A percentile compares a stretch with the other conserved stretches of the same genome.
phyloP scores from a whole-genome alignment of 805 yeast genomes.

The Hanseniaspora meyeri region DNA sequence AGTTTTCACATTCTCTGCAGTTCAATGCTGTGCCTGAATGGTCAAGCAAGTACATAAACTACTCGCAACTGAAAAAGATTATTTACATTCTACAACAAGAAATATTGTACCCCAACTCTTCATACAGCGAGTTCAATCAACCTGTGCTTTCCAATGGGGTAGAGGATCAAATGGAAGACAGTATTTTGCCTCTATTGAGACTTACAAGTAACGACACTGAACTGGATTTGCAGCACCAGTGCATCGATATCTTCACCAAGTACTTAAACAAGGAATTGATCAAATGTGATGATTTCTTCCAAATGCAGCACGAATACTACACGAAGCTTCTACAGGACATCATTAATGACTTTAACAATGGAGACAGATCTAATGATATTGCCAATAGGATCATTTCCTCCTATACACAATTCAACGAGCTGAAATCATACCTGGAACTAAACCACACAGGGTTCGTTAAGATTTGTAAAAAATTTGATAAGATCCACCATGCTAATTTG shows the following conservation, averaged over 20 bases:
- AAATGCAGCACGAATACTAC: conserved; percentile 49
- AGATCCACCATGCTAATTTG: conserved; percentile 52
- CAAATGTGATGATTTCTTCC: conserved; percentile 67
- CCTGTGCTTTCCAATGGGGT: conserved; percentile 12
- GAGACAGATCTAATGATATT: conserved; percentile 24
- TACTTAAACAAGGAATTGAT: conserved; percentile 67
- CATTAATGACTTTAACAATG: conserved; percentile 46
- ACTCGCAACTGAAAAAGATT: conserved; percentile 73
- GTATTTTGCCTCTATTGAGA: neutral
- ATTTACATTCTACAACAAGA: conserved; percentile 75
- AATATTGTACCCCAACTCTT: conserved; percentile 20
- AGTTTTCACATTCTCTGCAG: conserved; percentile 87
- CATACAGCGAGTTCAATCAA: conserved; percentile 13
- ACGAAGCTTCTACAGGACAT: conserved; percentile 43
- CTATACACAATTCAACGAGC: conserved; percentile 67
- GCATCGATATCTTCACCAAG: conserved; percentile 37
- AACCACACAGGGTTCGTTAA: conserved; percentile 83
- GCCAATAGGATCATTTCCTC: conserved; percentile 53
- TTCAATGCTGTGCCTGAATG: conserved; percentile 98
- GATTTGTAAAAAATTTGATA: conserved; percentile 85
- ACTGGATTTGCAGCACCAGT: conserved; percentile 23
- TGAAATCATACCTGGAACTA: conserved; percentile 69
- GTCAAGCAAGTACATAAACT: conserved; percentile 84
- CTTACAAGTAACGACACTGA: conserved; percentile 13
- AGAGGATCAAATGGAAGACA: conserved; percentile 16